These are phyloP conservation scores for Conticribra guillardii DNA, from an alignment of 108 stramenopile genomes.

Conservation along the genomic window DNA sequence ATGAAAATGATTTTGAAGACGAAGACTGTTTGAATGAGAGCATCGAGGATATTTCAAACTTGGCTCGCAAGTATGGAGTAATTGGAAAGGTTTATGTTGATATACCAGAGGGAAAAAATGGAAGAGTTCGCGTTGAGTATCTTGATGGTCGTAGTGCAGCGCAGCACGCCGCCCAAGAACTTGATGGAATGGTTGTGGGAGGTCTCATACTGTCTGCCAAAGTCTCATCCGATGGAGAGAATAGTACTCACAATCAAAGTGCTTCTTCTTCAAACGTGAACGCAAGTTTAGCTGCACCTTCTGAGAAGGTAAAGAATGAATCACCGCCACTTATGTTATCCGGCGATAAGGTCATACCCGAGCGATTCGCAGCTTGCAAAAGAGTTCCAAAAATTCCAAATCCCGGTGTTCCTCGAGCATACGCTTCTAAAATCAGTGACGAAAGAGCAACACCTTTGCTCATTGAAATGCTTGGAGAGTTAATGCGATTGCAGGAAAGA, in stretches of 20 bases:
- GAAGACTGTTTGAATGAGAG: constrained; percentile 57
- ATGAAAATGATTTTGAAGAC: constrained; percentile 59
- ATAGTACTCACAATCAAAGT: too few species aligned
- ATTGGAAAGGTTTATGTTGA: constrained; percentile 29
- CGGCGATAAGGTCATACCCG: constrained; percentile 84
- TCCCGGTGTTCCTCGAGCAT: constrained; percentile 55
- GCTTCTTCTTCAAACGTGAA: too few species aligned
- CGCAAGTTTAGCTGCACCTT: background rate
- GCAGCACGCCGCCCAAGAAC: constrained; percentile 44
- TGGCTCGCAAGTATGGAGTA: constrained; percentile 38
- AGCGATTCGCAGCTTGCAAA: constrained; percentile 79
- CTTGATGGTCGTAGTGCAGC: constrained; percentile 33
- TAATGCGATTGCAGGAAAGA: constrained; percentile 84
- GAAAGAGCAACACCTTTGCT: constrained; percentile 67
- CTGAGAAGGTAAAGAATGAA: constrained; percentile 2
- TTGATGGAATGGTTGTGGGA: constrained; percentile 73
- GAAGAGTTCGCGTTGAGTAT: constrained; percentile 32
- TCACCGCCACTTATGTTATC: constrained; percentile 52
- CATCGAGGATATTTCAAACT: constrained; percentile 36
- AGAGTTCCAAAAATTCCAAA: constrained; percentile 85
- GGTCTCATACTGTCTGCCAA: constrained; percentile 54
- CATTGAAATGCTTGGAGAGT: constrained; percentile 81
- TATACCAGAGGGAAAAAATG: constrained; percentile 20
- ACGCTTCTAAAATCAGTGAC: constrained; percentile 61
- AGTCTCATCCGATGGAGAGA: background rate